phyloP scores from a whole-genome alignment of 805 yeast genomes.

The Candida piceae region DNA sequence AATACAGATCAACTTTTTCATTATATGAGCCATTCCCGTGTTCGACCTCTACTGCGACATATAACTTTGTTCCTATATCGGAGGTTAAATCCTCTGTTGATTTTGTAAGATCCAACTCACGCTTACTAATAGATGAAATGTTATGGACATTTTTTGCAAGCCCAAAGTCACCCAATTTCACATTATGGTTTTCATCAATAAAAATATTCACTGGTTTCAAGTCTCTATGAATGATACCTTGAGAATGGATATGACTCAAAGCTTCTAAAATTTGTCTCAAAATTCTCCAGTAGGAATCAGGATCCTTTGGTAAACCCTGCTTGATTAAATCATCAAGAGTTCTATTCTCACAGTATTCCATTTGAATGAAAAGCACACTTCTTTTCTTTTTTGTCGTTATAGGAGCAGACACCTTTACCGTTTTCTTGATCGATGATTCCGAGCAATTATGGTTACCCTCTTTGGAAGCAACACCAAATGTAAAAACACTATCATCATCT shows the following conservation, averaged over 20 bases:
- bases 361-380: slow-evolving; percentile 86
- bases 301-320: slow-evolving; percentile 63
- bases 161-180: slow-evolving; percentile 96
- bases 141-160: slow-evolving; percentile 84
- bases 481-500: slow-evolving; percentile 19
- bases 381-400: slow-evolving; percentile 30
- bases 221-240: slow-evolving; percentile 93
- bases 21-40: slow-evolving; percentile 72
- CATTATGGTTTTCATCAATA: slow-evolving; percentile 82
- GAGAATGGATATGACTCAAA: slow-evolving; percentile 81
- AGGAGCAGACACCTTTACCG: too few species aligned
- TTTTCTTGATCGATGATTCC: slow-evolving; percentile 2
- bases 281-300: slow-evolving; percentile 85
- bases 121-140: slow-evolving; percentile 20
- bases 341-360: slow-evolving; percentile 97
- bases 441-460: neutral
- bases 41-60: slow-evolving; percentile 86
- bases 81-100: slow-evolving; percentile 74
- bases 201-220: slow-evolving; percentile 94
- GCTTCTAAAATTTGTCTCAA: slow-evolving; percentile 88
- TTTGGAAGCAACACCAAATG: slow-evolving; percentile 21
- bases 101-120: slow-evolving; percentile 18
- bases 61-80: slow-evolving; percentile 89
- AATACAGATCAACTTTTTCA: slow-evolving; percentile 93
- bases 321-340: slow-evolving; percentile 80